A percentile compares a stretch with the other conserved stretches of the same genome.
phyloP scores from a whole-genome alignment of 352 stramenopile species.

The Pythium rhizo-oryzae region DNA sequence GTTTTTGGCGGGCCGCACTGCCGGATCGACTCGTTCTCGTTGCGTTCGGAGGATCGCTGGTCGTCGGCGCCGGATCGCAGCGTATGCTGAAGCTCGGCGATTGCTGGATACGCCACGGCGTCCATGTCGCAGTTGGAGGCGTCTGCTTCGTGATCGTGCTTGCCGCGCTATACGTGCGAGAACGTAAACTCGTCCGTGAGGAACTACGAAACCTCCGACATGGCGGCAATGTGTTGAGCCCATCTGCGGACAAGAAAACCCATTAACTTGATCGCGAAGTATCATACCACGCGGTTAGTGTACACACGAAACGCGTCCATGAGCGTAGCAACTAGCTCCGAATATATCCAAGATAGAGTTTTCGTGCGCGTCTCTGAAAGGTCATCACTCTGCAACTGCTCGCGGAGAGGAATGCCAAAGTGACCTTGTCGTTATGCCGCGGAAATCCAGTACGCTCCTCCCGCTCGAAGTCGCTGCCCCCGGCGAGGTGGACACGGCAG shows the following conservation, averaged over 20 bases:
- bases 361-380: constrained; percentile 4
- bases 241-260: constrained; percentile 3
- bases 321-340: background rate
- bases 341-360: background rate
- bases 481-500: background rate
- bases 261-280: constrained; percentile 12
- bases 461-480: background rate
- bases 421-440: background rate
- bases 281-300: background rate
- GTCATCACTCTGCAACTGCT: background rate
- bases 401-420: background rate
- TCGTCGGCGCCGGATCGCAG: constrained; percentile 43
- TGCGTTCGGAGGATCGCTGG: constrained; percentile 47
- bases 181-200: constrained; percentile 44
- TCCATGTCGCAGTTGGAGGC: constrained; percentile 51
- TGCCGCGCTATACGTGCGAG: constrained; percentile 48
- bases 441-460: background rate
- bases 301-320: background rate
- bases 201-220: constrained; percentile 22
- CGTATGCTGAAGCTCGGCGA: constrained; percentile 43
- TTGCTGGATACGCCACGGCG: constrained; percentile 37
- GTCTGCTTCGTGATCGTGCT: constrained; percentile 48
- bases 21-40: constrained; percentile 51
- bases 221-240: background rate
- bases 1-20: constrained; percentile 57